These are phyloP conservation scores for Yamadazyma atmosphaerica DNA, from an alignment of 1,139 yeast genomes.

Conservation along the genomic window DNA sequence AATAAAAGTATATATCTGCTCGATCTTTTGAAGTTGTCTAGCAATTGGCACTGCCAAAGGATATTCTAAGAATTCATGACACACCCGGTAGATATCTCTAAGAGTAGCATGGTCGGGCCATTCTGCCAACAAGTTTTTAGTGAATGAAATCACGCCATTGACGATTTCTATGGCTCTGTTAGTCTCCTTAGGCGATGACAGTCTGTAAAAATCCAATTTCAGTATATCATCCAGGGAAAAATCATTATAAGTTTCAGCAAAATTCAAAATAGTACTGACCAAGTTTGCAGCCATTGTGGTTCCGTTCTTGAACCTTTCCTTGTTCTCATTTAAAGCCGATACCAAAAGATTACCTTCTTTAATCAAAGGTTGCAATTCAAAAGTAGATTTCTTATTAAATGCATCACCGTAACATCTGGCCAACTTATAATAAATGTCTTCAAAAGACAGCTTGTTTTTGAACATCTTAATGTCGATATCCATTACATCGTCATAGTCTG, in stretches of 20 bases:
- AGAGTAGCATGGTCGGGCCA: slow-evolving; percentile 98
- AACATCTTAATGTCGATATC: slow-evolving; percentile 29
- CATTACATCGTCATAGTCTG: slow-evolving; percentile 76
- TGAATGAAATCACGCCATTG: slow-evolving; percentile 46
- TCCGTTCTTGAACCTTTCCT: slow-evolving; percentile 22
- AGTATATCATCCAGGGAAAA: slow-evolving; percentile 18
- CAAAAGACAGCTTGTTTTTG: slow-evolving; percentile 24
- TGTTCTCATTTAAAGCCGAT: slow-evolving; percentile 21
- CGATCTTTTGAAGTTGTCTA: slow-evolving; percentile 75
- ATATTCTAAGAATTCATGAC: slow-evolving; percentile 63
- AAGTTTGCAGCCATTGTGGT: slow-evolving; percentile 35
- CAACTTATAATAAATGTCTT: slow-evolving; percentile 29
- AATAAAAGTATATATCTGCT: slow-evolving; percentile 78
- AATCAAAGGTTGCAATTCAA: slow-evolving; percentile 30
- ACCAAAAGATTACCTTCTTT: slow-evolving; percentile 43
- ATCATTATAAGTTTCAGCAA: slow-evolving; percentile 29
- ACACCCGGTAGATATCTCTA: slow-evolving; percentile 63
- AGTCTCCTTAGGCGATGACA: slow-evolving; percentile 62
- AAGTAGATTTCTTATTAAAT: slow-evolving; percentile 20
- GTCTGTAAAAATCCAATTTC: slow-evolving; percentile 65
- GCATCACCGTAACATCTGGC: slow-evolving; percentile 31
- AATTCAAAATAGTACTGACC: slow-evolving; percentile 41
- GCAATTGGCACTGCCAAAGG: slow-evolving; percentile 75
- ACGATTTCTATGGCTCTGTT: slow-evolving; percentile 57
- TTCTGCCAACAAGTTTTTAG: slow-evolving; percentile 51